Conservation (phyloP, 805 yeast species). For the Lachancea mirantina region DNA sequence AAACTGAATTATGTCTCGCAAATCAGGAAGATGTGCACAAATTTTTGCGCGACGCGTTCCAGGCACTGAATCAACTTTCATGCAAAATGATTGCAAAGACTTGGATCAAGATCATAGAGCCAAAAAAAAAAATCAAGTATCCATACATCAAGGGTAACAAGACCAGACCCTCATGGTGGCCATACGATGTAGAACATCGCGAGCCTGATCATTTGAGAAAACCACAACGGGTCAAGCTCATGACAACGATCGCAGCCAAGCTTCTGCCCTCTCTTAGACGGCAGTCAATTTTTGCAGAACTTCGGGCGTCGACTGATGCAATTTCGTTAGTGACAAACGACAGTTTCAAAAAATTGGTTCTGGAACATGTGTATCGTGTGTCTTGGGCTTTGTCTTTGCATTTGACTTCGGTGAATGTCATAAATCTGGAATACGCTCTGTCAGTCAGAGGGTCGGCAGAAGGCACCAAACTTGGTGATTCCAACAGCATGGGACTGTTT, state of each 20-base stretch:
- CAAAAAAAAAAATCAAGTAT: slow-evolving; percentile 52
- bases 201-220: slow-evolving; percentile 72
- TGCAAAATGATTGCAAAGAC: slow-evolving; percentile 59
- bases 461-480: too few relatives aligned
- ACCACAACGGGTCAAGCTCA: slow-evolving; percentile 44
- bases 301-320: slow-evolving; percentile 14
- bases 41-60: slow-evolving; percentile 25
- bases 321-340: slow-evolving; percentile 15
- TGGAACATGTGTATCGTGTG: slow-evolving; percentile 16
- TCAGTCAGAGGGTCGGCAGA: too few relatives aligned
- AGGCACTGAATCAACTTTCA: slow-evolving; percentile 40
- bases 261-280: slow-evolving; percentile 15
- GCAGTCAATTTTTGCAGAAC: slow-evolving; percentile 12
- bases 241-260: slow-evolving; percentile 34
- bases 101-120: slow-evolving; percentile 63
- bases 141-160: slow-evolving; percentile 53
- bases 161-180: slow-evolving; percentile 69
- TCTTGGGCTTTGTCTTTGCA: slow-evolving; percentile 11
- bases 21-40: slow-evolving; percentile 6
- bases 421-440: slow-evolving; percentile 1
- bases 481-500: too few relatives aligned
- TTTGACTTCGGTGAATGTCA: not conserved
- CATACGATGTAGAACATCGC: slow-evolving; percentile 45
- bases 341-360: slow-evolving; percentile 8
- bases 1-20: slow-evolving; percentile 5